Evolutionary conservation across 495 filamentous ascomycete genomes (phyloP).

Genomic region (Penicilliopsis zonata): DNA sequence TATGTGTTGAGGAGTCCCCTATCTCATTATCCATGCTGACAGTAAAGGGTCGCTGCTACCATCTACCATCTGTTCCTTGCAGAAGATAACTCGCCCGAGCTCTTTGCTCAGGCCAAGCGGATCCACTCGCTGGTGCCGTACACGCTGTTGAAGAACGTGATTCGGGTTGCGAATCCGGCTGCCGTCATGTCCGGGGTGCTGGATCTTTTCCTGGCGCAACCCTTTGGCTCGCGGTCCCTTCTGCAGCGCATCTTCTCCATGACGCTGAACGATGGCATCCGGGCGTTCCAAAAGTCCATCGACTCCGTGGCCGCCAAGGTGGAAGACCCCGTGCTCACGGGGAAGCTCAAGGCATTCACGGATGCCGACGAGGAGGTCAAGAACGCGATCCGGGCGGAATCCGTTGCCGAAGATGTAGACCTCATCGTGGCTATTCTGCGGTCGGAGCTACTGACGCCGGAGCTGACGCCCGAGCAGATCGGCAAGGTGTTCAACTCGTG

Average conservation of each 20-base stretch:
- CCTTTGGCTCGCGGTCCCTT: conserved; percentile 78
- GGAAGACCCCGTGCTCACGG: conserved; percentile 62
- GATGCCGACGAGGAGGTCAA: conserved; percentile 65
- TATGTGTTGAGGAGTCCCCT: too few species aligned
- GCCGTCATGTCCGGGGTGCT: conserved; percentile 88
- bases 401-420: conserved; percentile 58
- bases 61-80: conserved; percentile 96
- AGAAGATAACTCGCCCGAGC: conserved; percentile 91
- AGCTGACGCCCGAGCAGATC: conserved; percentile 60
- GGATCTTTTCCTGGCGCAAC: conserved; percentile 90
- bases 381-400: conserved; percentile 58
- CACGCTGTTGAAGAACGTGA: conserved; percentile 86
- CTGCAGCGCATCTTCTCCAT: conserved; percentile 88
- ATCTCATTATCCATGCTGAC: not conserved
- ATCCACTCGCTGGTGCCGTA: conserved; percentile 94
- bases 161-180: conserved; percentile 89
- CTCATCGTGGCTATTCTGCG: conserved; percentile 72
- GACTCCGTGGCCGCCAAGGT: conserved; percentile 64
- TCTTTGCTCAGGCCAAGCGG: conserved; percentile 86
- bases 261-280: conserved; percentile 84
- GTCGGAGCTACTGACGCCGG: conserved; percentile 57
- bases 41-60: conserved; percentile 66
- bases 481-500: conserved; percentile 83
- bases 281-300: conserved; percentile 70
- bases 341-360: conserved; percentile 70